These are phyloP conservation scores for Podaxis sp. DNA, from an alignment of 768 basidiomycete species.

Conservation along the genomic window DNA sequence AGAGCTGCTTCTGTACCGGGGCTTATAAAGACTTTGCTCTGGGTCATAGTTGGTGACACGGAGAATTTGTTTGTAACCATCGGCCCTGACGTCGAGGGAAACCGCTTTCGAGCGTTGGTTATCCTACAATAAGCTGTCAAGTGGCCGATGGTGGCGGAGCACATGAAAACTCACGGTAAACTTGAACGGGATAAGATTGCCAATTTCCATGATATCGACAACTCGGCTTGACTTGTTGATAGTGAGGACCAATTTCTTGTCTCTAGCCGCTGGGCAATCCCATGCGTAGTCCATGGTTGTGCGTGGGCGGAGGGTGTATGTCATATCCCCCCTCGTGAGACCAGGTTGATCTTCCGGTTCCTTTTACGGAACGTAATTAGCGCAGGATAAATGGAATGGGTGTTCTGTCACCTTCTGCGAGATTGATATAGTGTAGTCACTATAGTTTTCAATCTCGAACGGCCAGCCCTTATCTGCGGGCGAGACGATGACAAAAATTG, in stretches of 20 bases:
- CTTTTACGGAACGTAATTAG: constrained; percentile 23
- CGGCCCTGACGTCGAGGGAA: constrained; percentile 91
- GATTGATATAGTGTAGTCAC: constrained; percentile 65
- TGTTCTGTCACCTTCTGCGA: constrained; percentile 64
- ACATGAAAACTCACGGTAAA: constrained; percentile 55
- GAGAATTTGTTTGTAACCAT: constrained; percentile 80
- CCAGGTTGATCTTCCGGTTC: constrained; percentile 28
- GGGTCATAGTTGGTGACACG: constrained; percentile 86
- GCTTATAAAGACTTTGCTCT: constrained; percentile 87
- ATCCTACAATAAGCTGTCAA: constrained; percentile 34
- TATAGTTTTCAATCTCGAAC: constrained; percentile 87
- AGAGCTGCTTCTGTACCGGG: constrained; percentile 50
- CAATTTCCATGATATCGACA: constrained; percentile 95
- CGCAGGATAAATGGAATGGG: background rate
- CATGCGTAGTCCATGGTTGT: constrained; percentile 76
- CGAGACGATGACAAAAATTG: constrained; percentile 81
- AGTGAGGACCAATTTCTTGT: constrained; percentile 73
- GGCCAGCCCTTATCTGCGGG: constrained; percentile 79
- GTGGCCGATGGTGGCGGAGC: background rate
- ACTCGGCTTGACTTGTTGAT: constrained; percentile 61
- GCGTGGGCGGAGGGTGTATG: constrained; percentile 61
- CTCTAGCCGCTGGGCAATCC: constrained; percentile 85
- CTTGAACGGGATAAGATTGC: constrained; percentile 85
- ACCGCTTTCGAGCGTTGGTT: constrained; percentile 62
- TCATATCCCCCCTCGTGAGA: constrained; percentile 39